Base-by-base conservation (phyloP, 1,284 basidiomycete species). In the Tremellales sp. region DNA sequence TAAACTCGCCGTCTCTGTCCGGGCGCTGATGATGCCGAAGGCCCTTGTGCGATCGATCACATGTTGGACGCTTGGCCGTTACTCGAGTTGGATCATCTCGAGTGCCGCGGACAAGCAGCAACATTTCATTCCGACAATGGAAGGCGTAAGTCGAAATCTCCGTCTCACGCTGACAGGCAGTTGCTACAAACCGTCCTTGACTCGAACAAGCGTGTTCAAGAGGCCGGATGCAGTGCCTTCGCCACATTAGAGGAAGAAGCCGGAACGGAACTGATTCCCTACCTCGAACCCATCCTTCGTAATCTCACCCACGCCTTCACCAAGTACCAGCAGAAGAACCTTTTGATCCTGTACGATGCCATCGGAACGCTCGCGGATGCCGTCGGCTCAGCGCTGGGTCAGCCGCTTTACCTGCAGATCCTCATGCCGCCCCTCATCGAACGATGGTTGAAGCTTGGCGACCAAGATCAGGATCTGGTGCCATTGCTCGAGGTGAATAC, bases 261-360 rank as follows among this genome's bases (percentile, higher is more conserved):
- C 1, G 93, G 91, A 3, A 70, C 81, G 2, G 87, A 88, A 64
- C 83, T 99, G 43, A 86, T 84, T 15, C 96, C 94, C 0, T 98
- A 87, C 77, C 83, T 98, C 13, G 90, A 94, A 63, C 93, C 94
- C 1, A 89, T 99, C 46, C 79, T 99, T 46, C 85, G 87, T 50
- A 97, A 97, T 70, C 81, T 99, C 48, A 93, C 97, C 19, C 85
- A 89, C 58, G 96, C 96, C 0, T 98, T 98, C 73, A 84, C 89
- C 57, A 97, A 96, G 76, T 99, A 99, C 72, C 94, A 99, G 72
- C 92, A 97, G 74, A 98, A 98, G 82, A 99, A 99, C 70, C 84
- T 98, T 81, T 81, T 99, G 57, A 98, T 98, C 58, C 76, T 99
- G 33, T 98, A 98, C 70, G 96, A 99, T 69, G 96, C 96, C 12